phyloP scores from a whole-genome alignment of 2,329 filamentous ascomycete genomes.

The Colletotrichum tabaci region DNA sequence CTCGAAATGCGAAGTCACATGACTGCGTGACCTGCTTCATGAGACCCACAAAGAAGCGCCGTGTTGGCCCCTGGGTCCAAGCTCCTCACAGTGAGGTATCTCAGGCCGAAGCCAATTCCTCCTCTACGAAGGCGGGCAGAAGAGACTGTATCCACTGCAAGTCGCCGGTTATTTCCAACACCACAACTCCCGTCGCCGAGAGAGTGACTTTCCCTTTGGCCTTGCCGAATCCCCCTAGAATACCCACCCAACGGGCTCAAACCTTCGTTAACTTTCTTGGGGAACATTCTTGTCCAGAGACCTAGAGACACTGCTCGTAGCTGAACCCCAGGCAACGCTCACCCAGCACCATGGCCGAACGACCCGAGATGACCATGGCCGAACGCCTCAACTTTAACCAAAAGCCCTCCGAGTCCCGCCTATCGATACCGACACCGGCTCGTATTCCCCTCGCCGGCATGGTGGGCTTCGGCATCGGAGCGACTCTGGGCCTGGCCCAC shows the following conservation, averaged over 20 bases:
- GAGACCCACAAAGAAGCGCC: neutral
- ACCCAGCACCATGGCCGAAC: conserved; percentile 27
- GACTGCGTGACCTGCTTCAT: conserved; percentile 34
- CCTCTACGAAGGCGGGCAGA: neutral
- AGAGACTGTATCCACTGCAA: neutral
- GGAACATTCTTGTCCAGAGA: neutral
- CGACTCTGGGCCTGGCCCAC: conserved; percentile 78
- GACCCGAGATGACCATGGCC: conserved; percentile 20
- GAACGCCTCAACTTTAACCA: conserved; percentile 49
- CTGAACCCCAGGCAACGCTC: neutral
- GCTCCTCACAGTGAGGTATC: conserved; percentile 8
- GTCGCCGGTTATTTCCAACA: neutral
- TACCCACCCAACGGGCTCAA: neutral
- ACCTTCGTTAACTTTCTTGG: too few species aligned
- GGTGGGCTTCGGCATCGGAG: conserved; percentile 77
- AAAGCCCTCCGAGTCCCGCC: conserved; percentile 58
- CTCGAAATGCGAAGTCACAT: conserved; percentile 49
- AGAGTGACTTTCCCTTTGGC: neutral
- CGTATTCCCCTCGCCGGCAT: conserved; percentile 77
- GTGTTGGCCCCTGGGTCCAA: conserved; percentile 11
- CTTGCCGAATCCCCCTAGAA: neutral
- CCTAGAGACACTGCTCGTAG: neutral
- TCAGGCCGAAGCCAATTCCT: neutral
- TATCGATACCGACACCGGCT: conserved; percentile 74
- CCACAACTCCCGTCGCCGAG: neutral